Conservation (phyloP, 768 basidiomycete genomes). For the Leccinum fibrillosum region DNA sequence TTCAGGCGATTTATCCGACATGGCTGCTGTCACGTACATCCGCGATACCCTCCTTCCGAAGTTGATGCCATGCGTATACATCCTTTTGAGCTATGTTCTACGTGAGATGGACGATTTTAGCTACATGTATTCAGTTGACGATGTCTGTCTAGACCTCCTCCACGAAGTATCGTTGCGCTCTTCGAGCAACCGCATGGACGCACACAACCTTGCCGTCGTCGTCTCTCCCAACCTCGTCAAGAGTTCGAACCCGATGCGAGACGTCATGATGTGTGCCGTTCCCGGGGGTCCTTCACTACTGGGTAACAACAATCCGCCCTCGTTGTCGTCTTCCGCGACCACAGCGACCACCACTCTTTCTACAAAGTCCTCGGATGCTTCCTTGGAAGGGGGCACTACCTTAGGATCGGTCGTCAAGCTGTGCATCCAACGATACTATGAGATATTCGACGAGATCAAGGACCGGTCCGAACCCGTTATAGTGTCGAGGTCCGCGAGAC, state of each 20-base stretch:
- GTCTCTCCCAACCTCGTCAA: slow-evolving; percentile 78
- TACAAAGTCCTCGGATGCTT: slow-evolving; percentile 24
- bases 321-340: slow-evolving; percentile 14
- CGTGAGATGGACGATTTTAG: slow-evolving; percentile 39
- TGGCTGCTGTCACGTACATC: slow-evolving; percentile 60
- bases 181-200: slow-evolving; percentile 73
- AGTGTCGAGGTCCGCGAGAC: slow-evolving; percentile 20
- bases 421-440: slow-evolving; percentile 81
- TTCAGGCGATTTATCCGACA: slow-evolving; percentile 49
- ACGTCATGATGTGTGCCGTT: slow-evolving; percentile 72
- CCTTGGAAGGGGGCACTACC: slow-evolving; percentile 52
- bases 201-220: slow-evolving; percentile 78
- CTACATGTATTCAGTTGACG: slow-evolving; percentile 6
- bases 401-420: slow-evolving; percentile 69
- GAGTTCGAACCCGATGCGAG: slow-evolving; percentile 61
- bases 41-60: slow-evolving; percentile 65
- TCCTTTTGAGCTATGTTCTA: slow-evolving; percentile 67
- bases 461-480: slow-evolving; percentile 63
- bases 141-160: slow-evolving; percentile 54
- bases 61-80: slow-evolving; percentile 68
- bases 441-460: slow-evolving; percentile 78
- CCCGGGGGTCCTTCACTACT: slow-evolving; percentile 45
- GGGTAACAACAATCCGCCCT: slow-evolving; percentile 20
- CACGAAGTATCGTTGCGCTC: slow-evolving; percentile 75
- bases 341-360: slow-evolving; percentile 19